Conservation (phyloP, 371 early-diverging fungal genomes). For the Syncephalis plumigaleata region DNA sequence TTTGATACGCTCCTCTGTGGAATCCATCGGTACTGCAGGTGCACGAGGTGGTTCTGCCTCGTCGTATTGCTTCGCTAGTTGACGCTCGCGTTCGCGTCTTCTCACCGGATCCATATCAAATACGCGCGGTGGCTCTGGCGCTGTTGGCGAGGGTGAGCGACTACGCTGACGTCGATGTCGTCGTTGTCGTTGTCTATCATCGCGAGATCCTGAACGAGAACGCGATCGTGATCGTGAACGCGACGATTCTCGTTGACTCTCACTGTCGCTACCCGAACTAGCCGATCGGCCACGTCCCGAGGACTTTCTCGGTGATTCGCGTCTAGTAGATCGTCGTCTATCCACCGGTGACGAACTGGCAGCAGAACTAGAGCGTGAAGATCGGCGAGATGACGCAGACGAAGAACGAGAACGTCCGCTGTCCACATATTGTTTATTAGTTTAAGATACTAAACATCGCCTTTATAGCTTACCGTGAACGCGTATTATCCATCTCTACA, state of each 20-base stretch:
- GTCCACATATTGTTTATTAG: no score
- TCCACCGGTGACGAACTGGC: no score
- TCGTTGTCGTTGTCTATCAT: not conserved
- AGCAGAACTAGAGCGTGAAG: no score
- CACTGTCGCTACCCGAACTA: no score
- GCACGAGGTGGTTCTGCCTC: conserved; percentile 7
- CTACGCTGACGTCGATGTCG: not conserved
- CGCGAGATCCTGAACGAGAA: conserved; percentile 1
- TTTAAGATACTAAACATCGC: no score
- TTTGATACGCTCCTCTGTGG: conserved; percentile 9
- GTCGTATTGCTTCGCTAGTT: conserved; percentile 12
- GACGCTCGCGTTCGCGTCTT: conserved; percentile 17
- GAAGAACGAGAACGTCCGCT: no score
- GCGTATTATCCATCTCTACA: no score
- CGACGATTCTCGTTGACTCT: not conserved
- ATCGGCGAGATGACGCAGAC: no score
- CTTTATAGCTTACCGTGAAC: no score
- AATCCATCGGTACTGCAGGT: conserved; percentile 5
- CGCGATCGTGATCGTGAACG: conserved; percentile 1
- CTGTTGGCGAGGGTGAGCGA: not conserved
- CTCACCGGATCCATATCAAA: conserved; percentile 10
- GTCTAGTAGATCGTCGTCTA: no score
- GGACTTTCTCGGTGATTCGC: no score
- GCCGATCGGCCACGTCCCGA: no score
- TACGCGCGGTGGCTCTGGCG: conserved; percentile 2